These are phyloP conservation scores for Porcisia hertigi DNA, from an alignment of 208 protist genomes.

Conservation along the genomic window DNA sequence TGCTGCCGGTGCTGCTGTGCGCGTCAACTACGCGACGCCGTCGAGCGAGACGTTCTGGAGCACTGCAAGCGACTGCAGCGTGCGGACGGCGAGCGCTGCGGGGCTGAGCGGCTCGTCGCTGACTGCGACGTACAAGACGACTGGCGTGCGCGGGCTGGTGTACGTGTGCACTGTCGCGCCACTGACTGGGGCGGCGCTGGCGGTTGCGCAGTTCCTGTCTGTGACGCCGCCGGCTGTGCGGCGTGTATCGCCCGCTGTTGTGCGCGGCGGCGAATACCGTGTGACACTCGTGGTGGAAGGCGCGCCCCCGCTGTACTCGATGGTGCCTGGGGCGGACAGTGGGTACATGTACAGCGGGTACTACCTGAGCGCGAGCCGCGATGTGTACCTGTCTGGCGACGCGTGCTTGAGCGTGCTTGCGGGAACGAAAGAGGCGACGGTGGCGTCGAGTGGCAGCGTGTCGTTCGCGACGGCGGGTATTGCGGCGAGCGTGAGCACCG, in stretches of 20 bases:
- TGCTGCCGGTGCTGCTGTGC: conserved; percentile 17
- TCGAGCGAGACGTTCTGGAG: conserved; percentile 51
- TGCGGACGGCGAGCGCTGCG: conserved; percentile 15
- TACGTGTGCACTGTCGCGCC: conserved; percentile 53
- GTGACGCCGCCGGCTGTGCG: conserved; percentile 43
- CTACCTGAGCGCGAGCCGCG: conserved; percentile 36
- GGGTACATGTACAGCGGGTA: conserved; percentile 34
- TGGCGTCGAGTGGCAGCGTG: conserved; percentile 17
- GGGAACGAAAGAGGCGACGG: conserved; percentile 24
- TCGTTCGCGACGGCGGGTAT: conserved; percentile 31
- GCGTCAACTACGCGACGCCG: conserved; percentile 48
- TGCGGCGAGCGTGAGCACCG: conserved; percentile 17
- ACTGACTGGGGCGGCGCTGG: conserved; percentile 7
- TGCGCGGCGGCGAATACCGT: conserved; percentile 39
- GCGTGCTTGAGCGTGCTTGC: conserved; percentile 28
- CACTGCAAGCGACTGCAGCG: conserved; percentile 27
- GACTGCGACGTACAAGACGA: conserved; percentile 11
- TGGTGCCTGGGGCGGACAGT: conserved; percentile 43
- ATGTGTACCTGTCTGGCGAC: conserved; percentile 54
- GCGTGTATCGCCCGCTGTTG: conserved; percentile 40
- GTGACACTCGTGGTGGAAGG: conserved; percentile 40
- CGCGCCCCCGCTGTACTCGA: conserved; percentile 50
- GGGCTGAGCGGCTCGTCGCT: conserved; percentile 12
- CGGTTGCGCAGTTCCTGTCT: conserved; percentile 48
- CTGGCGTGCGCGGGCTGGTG: conserved; percentile 36